Evolutionary conservation across 2,329 filamentous ascomycete species (phyloP).

Genomic region (Blumeria graminis): DNA sequence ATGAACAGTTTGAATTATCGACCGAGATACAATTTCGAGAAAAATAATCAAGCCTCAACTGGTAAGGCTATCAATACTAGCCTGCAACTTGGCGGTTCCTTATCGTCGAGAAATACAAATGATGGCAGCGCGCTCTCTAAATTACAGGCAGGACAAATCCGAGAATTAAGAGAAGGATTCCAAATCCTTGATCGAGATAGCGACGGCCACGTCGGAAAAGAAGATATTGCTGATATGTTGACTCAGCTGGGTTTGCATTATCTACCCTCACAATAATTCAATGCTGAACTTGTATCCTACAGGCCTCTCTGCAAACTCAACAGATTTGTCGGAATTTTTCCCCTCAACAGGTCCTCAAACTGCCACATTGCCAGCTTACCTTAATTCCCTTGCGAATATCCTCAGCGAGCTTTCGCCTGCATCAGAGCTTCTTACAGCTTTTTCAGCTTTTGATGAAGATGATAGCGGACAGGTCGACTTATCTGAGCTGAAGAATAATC

Average conservation of each 20-base stretch:
- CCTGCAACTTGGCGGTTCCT: constrained; percentile 12
- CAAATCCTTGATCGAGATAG: constrained; percentile 74
- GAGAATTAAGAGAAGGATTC: constrained; percentile 77
- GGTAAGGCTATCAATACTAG: constrained; percentile 11
- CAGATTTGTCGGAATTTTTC: constrained; percentile 62
- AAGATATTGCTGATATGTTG: constrained; percentile 73
- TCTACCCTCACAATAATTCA: neutral
- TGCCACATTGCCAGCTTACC: constrained; percentile 63
- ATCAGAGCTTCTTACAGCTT: constrained; percentile 64
- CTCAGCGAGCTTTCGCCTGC: constrained; percentile 52
- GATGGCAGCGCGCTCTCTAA: constrained; percentile 35
- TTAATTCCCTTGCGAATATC: constrained; percentile 56
- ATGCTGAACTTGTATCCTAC: neutral
- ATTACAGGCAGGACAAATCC: constrained; percentile 58
- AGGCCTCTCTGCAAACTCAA: constrained; percentile 50
- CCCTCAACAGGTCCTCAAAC: constrained; percentile 45
- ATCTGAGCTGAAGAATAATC: constrained; percentile 54
- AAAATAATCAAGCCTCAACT: constrained; percentile 15
- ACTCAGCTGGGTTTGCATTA: constrained; percentile 43
- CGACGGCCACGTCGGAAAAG: constrained; percentile 57
- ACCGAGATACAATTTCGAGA: constrained; percentile 13
- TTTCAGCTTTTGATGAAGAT: constrained; percentile 87
- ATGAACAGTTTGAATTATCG: constrained; percentile 12
- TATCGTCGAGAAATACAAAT: constrained; percentile 6
- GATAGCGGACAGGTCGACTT: constrained; percentile 85